These are phyloP conservation scores for Aspergillus pseudonomiae DNA, from an alignment of 2,329 filamentous ascomycete species.

Conservation along the genomic window DNA sequence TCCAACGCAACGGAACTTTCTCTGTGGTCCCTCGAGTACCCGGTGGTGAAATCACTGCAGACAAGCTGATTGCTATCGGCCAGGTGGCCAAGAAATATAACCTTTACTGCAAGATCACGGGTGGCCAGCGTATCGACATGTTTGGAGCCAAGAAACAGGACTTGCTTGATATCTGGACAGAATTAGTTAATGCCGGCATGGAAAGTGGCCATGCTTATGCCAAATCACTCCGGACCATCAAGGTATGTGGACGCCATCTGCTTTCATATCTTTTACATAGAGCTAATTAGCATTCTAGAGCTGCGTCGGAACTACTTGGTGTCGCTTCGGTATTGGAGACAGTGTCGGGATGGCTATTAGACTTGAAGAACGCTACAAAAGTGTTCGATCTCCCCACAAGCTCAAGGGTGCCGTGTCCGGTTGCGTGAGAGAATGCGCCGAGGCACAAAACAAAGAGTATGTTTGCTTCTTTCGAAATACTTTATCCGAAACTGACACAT, in stretches of 20 bases:
- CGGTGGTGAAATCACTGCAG: constrained; percentile 83
- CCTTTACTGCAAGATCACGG: constrained; percentile 90
- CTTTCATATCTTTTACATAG: neutral
- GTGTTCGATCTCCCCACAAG: constrained; percentile 85
- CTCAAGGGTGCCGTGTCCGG: constrained; percentile 88
- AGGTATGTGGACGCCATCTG: constrained; percentile 42
- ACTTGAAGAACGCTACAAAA: constrained; percentile 89
- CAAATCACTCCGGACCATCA: constrained; percentile 85
- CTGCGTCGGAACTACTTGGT: constrained; percentile 91
- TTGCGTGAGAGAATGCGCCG: constrained; percentile 89
- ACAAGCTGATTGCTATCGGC: constrained; percentile 81
- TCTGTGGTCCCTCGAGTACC: constrained; percentile 83
- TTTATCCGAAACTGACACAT: constrained; percentile 13
- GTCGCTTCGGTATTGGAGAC: constrained; percentile 83
- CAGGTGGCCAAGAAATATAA: constrained; percentile 81
- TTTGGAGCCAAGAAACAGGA: constrained; percentile 90
- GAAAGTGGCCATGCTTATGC: constrained; percentile 91
- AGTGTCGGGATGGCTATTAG: constrained; percentile 88
- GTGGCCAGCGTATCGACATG: constrained; percentile 89
- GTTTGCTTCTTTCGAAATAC: constrained; percentile 26
- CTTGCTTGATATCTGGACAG: constrained; percentile 77
- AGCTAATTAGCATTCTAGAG: constrained; percentile 51
- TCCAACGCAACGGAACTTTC: constrained; percentile 89
- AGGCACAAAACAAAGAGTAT: constrained; percentile 89
- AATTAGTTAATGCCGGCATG: constrained; percentile 80